Evolutionary conservation across 495 filamentous ascomycete genomes (phyloP).

Genomic region (Terfezia claveryi): DNA sequence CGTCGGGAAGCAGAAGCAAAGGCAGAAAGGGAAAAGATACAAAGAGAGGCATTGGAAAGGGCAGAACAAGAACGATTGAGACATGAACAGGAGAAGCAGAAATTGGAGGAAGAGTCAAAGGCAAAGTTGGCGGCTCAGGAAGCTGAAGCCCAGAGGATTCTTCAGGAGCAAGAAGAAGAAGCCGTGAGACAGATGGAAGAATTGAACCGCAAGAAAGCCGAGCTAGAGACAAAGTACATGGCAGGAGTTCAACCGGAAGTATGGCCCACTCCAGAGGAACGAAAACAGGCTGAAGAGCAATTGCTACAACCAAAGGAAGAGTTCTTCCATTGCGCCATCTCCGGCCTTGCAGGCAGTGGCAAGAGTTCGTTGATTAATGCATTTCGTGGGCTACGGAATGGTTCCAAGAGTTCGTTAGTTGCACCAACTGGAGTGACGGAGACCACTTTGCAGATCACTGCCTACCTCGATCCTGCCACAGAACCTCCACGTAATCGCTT

Average conservation of each 20-base stretch:
- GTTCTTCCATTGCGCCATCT: slow-evolving; percentile 5
- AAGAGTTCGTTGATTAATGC: slow-evolving; percentile 11
- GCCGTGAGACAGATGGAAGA: neutral
- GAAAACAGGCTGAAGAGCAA: neutral
- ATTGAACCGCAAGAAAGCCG: neutral
- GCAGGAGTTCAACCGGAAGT: slow-evolving; percentile 1
- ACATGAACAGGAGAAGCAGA: neutral
- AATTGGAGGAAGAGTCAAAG: neutral
- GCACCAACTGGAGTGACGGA: neutral
- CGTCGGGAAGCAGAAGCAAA: neutral
- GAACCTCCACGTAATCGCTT: neutral
- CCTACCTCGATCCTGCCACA: neutral
- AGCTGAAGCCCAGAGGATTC: neutral
- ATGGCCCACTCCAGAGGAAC: slow-evolving; percentile 2
- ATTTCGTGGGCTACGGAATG: slow-evolving; percentile 2
- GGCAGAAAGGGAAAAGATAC: neutral
- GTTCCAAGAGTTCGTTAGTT: neutral
- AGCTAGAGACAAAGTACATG: neutral
- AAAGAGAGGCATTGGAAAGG: neutral
- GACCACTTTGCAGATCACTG: neutral
- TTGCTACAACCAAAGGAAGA: neutral
- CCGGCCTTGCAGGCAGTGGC: slow-evolving; percentile 3
- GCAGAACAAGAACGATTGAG: neutral
- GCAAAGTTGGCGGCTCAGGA: neutral
- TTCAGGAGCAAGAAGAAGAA: neutral